These are phyloP conservation scores for Paramyrothecium sp. DNA, from an alignment of 2,329 filamentous ascomycete species.

Conservation along the genomic window DNA sequence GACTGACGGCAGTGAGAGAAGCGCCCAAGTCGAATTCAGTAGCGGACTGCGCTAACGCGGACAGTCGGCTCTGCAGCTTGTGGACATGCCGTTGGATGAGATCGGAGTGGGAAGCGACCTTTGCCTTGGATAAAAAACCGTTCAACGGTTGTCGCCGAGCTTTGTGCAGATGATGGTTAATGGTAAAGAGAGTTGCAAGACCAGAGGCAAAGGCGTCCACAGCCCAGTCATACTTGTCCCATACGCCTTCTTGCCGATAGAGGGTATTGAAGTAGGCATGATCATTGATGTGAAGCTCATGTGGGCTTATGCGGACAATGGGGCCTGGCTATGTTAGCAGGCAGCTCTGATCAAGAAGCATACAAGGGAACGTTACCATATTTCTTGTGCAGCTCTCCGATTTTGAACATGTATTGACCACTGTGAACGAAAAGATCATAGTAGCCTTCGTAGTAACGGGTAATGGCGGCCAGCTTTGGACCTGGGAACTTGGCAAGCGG, in stretches of 20 bases:
- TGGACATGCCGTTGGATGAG: neutral
- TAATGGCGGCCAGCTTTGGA: slow-evolving; percentile 24
- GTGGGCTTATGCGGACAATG: slow-evolving; percentile 19
- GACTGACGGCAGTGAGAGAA: slow-evolving; percentile 9
- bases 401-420: slow-evolving; percentile 17
- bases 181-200: neutral
- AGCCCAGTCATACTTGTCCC: neutral
- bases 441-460: slow-evolving; percentile 25
- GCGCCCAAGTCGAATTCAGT: slow-evolving; percentile 10
- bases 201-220: neutral
- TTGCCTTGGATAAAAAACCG: neutral
- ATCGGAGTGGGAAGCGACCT: neutral
- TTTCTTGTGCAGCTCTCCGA: slow-evolving; percentile 22
- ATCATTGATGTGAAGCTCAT: slow-evolving; percentile 18
- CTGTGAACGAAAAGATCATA: slow-evolving; percentile 20
- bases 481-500: slow-evolving; percentile 23
- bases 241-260: slow-evolving; percentile 5
- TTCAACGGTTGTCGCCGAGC: neutral
- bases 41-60: neutral
- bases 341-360: slow-evolving; percentile 12
- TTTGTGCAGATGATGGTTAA: neutral
- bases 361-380: neutral
- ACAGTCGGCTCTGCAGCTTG: neutral
- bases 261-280: slow-evolving; percentile 15
- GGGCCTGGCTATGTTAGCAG: slow-evolving; percentile 13